Evolutionary conservation across 2,329 filamentous ascomycete genomes (phyloP).

Genomic region (Diaporthe sp.): DNA sequence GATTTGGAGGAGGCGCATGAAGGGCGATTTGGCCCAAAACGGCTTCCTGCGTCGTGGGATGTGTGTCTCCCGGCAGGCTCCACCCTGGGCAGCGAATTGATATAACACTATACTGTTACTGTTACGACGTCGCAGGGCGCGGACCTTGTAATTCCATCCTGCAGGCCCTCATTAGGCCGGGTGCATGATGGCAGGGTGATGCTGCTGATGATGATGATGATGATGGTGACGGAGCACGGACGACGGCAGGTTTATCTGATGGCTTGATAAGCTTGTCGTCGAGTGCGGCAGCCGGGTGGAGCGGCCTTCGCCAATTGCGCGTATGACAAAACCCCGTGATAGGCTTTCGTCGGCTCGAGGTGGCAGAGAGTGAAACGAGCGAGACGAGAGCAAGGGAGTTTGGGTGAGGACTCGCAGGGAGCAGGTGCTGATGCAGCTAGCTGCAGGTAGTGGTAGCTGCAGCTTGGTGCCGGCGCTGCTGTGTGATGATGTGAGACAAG

Average conservation of each 20-base stretch:
- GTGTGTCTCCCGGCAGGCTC: constrained; percentile 27
- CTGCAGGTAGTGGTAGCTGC: background rate
- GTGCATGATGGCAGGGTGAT: constrained; percentile 25
- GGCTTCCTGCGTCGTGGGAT: constrained; percentile 34
- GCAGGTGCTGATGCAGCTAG: background rate
- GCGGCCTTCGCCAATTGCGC: constrained; percentile 36
- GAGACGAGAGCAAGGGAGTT: background rate
- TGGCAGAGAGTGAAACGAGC: constrained; percentile 16
- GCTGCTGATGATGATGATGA: constrained; percentile 7
- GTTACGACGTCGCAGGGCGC: background rate
- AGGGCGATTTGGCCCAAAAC: constrained; percentile 32
- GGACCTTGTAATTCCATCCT: constrained; percentile 18
- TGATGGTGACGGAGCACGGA: too few species aligned
- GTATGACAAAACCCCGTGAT: constrained; percentile 39
- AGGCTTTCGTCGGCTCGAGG: background rate
- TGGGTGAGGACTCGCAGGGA: background rate
- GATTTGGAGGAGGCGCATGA: constrained; percentile 25
- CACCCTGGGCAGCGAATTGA: constrained; percentile 14
- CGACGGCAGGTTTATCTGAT: constrained; percentile 26
- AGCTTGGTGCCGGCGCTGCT: constrained; percentile 18
- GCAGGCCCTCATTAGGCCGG: constrained; percentile 10
- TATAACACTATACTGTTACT: too few species aligned
- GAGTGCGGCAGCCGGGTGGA: constrained; percentile 24
- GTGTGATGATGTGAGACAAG: constrained; percentile 39
- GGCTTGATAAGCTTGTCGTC: constrained; percentile 16